Percentiles rank a stretch among this genome's conserved stretches.
Evolutionary conservation across 371 early-diverging fungal species (phyloP).

Genomic region (Mycotypha africana): DNA sequence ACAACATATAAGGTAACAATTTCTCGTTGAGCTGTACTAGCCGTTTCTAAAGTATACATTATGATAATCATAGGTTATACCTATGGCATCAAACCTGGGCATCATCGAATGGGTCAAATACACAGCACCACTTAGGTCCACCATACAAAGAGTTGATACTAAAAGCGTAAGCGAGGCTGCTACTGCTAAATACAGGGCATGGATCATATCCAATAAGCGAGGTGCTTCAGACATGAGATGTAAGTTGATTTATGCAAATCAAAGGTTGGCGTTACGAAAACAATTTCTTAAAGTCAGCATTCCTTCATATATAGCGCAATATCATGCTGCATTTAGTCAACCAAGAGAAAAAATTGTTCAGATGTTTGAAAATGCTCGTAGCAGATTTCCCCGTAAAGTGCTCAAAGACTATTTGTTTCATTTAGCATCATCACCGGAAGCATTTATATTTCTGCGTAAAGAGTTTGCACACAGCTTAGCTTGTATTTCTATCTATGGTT

Average conservation of each 20-base stretch:
- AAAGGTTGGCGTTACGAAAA: neutral
- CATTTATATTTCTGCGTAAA: conserved; percentile 53
- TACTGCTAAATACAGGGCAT: neutral
- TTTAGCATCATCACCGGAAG: conserved; percentile 60
- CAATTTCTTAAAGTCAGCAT: too few species aligned
- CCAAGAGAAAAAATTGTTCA: conserved; percentile 37
- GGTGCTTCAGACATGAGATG: too few species aligned
- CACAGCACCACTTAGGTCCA: conserved; percentile 44
- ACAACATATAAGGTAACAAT: conserved; percentile 52
- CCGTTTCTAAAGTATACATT: neutral
- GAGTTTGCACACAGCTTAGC: conserved; percentile 58
- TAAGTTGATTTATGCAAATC: neutral
- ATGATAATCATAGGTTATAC: conserved; percentile 43
- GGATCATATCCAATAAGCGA: too few species aligned
- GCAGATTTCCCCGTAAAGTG: conserved; percentile 28
- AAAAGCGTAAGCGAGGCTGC: conserved; percentile 3
- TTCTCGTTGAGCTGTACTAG: too few species aligned
- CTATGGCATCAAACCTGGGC: conserved; percentile 61
- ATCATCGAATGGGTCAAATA: conserved; percentile 61
- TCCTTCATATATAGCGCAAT: conserved; percentile 12
- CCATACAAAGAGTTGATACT: conserved; percentile 31
- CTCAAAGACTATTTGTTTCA: conserved; percentile 43
- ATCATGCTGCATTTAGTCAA: conserved; percentile 40
- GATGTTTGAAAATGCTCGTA: conserved; percentile 32
- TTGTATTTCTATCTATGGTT: conserved; percentile 56